These are phyloP conservation scores for Monosporascus sp. DNA, from an alignment of 2,329 filamentous ascomycete species.

Conservation along the genomic window DNA sequence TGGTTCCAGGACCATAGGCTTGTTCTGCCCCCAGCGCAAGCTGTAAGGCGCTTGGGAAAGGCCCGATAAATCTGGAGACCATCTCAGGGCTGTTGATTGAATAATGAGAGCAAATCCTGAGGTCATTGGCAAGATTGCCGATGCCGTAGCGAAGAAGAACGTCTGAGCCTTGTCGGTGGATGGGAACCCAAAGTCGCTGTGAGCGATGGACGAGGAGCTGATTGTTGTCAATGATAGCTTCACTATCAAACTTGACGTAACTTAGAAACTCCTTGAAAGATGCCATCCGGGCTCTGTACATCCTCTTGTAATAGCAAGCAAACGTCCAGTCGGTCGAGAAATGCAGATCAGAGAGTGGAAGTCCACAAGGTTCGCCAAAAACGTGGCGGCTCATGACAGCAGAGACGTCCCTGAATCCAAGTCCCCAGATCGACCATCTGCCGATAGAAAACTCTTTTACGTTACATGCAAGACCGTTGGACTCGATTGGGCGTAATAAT, in stretches of 20 bases:
- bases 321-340: constrained; percentile 9
- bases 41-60: constrained; percentile 1
- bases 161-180: constrained; percentile 6
- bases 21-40: not conserved
- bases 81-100: constrained; percentile 2
- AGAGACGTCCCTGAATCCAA: constrained; percentile 7
- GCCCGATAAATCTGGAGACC: constrained; percentile 6
- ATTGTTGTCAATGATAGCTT: constrained; percentile 1
- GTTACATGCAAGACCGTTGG: constrained; percentile 1
- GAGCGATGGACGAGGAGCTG: constrained; percentile 5
- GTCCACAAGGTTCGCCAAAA: not conserved
- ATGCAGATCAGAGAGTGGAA: constrained; percentile 3
- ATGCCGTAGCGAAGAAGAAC: constrained; percentile 9
- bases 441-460: constrained; percentile 6
- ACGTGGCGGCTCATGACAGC: constrained; percentile 4
- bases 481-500: not conserved
- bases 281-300: constrained; percentile 5
- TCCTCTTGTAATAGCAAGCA: constrained; percentile 3
- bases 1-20: not conserved
- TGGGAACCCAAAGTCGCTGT: constrained; percentile 9
- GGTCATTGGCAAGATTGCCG: constrained; percentile 7
- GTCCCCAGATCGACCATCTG: constrained; percentile 6
- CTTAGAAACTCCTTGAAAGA: constrained; percentile 7
- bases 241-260: constrained; percentile 8
- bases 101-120: constrained; percentile 9